Evolutionary conservation across 768 basidiomycete species (phyloP).

Genomic region (Cyclocybe cylindracea): DNA sequence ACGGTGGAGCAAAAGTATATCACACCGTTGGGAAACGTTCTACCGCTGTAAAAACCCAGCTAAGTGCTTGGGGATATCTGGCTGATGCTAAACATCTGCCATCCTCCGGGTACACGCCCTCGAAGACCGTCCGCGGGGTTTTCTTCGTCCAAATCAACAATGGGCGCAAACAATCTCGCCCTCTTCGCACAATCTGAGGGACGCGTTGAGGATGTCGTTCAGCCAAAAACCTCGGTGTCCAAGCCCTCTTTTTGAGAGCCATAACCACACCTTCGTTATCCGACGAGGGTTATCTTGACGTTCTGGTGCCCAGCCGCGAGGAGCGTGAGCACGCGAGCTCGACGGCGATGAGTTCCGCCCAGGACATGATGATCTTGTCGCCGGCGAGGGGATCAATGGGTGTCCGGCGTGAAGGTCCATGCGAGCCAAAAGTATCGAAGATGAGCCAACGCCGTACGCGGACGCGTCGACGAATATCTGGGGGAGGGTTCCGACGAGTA

Average conservation of each 20-base stretch:
- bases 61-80: no score
- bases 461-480: conserved; percentile 44
- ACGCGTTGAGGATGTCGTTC: conserved; percentile 25
- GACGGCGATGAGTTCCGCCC: conserved; percentile 47
- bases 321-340: conserved; percentile 39
- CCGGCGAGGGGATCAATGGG: conserved; percentile 23
- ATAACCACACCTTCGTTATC: conserved; percentile 44
- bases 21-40: no score
- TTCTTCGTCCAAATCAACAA: conserved; percentile 29
- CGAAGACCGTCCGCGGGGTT: conserved; percentile 38
- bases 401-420: conserved; percentile 30
- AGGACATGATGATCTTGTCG: conserved; percentile 35
- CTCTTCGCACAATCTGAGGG: conserved; percentile 16
- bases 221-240: conserved; percentile 23
- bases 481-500: not conserved
- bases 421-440: conserved; percentile 34
- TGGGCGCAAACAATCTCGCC: conserved; percentile 22
- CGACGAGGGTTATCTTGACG: conserved; percentile 30
- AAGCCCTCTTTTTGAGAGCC: conserved; percentile 25
- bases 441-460: conserved; percentile 40
- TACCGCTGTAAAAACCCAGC: no score
- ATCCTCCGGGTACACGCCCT: conserved; percentile 9
- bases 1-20: no score
- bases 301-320: conserved; percentile 21
- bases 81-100: no score